A percentile compares a stretch with the other conserved stretches of the same genome.
Evolutionary conservation across 2,329 filamentous ascomycete species (phyloP).

Genomic region (Pseudogymnoascus sp.): DNA sequence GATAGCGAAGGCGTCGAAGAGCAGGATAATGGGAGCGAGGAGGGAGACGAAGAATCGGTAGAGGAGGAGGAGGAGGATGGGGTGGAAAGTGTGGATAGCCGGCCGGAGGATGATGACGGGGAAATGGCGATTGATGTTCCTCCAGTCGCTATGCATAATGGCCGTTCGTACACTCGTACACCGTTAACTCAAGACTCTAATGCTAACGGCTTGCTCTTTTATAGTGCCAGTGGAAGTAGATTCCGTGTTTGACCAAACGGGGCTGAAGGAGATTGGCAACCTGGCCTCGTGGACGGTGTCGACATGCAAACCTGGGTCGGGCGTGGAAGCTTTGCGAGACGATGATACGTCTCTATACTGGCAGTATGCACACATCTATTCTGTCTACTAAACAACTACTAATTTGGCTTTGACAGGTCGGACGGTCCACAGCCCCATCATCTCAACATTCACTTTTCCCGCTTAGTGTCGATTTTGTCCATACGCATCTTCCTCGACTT

Average conservation of each 20-base stretch:
- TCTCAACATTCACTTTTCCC: conserved; percentile 79
- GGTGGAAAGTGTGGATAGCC: conserved; percentile 14
- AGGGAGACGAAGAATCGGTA: conserved; percentile 17
- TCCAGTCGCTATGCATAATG: neutral
- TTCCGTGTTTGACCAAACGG: conserved; percentile 43
- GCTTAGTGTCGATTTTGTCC: conserved; percentile 66
- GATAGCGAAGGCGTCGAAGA: conserved; percentile 16
- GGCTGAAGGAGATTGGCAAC: conserved; percentile 77
- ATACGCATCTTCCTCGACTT: conserved; percentile 87
- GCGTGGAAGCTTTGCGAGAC: conserved; percentile 65
- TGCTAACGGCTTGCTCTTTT: neutral
- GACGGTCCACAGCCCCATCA: conserved; percentile 78
- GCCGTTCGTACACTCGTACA: neutral
- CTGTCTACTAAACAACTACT: neutral
- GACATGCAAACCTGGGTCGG: conserved; percentile 72
- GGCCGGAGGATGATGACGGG: conserved; percentile 26
- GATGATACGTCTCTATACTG: conserved; percentile 68
- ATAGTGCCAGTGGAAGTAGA: conserved; percentile 28
- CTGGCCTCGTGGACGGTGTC: conserved; percentile 77
- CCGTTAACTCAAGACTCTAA: conserved; percentile 19
- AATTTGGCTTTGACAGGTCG: conserved; percentile 41
- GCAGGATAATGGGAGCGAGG: conserved; percentile 13
- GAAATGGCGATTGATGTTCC: conserved; percentile 23
- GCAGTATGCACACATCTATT: conserved; percentile 49
- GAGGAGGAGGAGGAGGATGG: conserved; percentile 20